Percentiles rank a stretch among this genome's conserved stretches.
Evolutionary conservation across 805 yeast genomes (phyloP).

Genomic region (Teunomyces stri): DNA sequence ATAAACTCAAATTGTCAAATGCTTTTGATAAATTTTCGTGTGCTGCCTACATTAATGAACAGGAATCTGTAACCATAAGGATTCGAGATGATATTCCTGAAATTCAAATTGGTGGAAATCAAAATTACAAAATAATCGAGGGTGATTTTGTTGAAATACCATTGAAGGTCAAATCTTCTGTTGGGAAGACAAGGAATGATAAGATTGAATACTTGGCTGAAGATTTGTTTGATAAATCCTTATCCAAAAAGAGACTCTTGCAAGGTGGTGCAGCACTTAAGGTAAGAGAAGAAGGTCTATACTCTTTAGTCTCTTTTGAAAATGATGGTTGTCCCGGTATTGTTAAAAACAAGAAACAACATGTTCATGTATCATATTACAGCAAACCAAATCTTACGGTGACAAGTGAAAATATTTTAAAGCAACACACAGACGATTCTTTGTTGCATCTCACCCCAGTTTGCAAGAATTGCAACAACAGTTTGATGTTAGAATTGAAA

Average conservation of each 20-base stretch:
- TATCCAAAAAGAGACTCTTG: constrained; percentile 8
- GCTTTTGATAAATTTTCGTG: constrained; percentile 79
- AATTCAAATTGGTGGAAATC: constrained; percentile 17
- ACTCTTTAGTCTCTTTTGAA: constrained; percentile 35
- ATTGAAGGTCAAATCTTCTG: constrained; percentile 31
- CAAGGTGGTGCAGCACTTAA: constrained; percentile 19
- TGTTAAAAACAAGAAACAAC: constrained; percentile 18
- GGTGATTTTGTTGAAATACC: constrained; percentile 64
- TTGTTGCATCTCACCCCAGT: constrained; percentile 23
- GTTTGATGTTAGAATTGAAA: constrained; percentile 27
- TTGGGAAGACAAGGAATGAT: constrained; percentile 28
- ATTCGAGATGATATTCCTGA: constrained; percentile 71
- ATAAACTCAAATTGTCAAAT: constrained; percentile 58
- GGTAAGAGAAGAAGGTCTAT: constrained; percentile 42
- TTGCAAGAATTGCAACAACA: constrained; percentile 30
- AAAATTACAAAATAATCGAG: constrained; percentile 46
- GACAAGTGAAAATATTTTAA: constrained; percentile 13
- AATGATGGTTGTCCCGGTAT: constrained; percentile 48
- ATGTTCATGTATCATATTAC: constrained; percentile 21
- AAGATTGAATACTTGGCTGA: constrained; percentile 29
- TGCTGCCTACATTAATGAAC: constrained; percentile 62
- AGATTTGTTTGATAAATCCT: constrained; percentile 22
- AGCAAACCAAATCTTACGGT: constrained; percentile 24
- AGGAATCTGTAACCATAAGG: constrained; percentile 52
- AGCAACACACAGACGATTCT: constrained; percentile 24